A percentile compares a stretch with the other conserved stretches of the same genome.
These are phyloP conservation scores for Thermothielavioides terrestris DNA, from an alignment of 495 filamentous ascomycete genomes.

Conservation along the genomic window DNA sequence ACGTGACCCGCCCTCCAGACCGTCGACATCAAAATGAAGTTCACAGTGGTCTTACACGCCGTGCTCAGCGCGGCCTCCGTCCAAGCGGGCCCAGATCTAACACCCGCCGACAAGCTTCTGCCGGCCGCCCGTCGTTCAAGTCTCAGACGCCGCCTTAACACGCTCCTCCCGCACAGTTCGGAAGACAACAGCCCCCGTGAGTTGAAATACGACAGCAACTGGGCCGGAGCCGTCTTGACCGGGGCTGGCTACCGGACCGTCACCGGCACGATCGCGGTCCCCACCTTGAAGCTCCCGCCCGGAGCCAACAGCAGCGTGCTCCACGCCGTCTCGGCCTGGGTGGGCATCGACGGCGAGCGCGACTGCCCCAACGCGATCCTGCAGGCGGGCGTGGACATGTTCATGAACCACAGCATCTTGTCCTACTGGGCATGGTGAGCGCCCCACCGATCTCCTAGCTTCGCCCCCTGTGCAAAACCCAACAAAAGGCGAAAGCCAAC, in stretches of 20 bases:
- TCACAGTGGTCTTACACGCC: background rate
- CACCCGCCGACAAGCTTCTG: background rate
- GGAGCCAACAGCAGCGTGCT: background rate
- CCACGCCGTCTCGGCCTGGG: slow-evolving; percentile 17
- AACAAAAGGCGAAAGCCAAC: background rate
- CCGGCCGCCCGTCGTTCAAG: too few species aligned
- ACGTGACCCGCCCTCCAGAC: too few species aligned
- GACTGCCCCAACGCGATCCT: slow-evolving; percentile 1
- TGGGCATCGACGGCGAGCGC: slow-evolving; percentile 4
- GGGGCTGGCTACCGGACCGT: slow-evolving; percentile 34
- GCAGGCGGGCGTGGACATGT: slow-evolving; percentile 5
- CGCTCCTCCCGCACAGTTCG: slow-evolving; percentile 48
- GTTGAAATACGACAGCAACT: slow-evolving; percentile 34
- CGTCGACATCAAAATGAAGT: too few species aligned
- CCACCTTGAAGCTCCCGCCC: slow-evolving; percentile 4
- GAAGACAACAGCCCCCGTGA: slow-evolving; percentile 44
- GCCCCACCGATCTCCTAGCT: background rate
- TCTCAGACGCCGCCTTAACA: background rate
- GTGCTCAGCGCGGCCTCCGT: slow-evolving; percentile 7
- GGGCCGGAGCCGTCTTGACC: slow-evolving; percentile 12
- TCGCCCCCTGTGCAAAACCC: background rate
- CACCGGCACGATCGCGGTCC: slow-evolving; percentile 4
- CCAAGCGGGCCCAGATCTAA: background rate
- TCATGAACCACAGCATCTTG: background rate
- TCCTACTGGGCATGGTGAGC: slow-evolving; percentile 5